These are phyloP conservation scores for Colletotrichum karsti DNA, from an alignment of 2,329 filamentous ascomycete species.

Conservation along the genomic window DNA sequence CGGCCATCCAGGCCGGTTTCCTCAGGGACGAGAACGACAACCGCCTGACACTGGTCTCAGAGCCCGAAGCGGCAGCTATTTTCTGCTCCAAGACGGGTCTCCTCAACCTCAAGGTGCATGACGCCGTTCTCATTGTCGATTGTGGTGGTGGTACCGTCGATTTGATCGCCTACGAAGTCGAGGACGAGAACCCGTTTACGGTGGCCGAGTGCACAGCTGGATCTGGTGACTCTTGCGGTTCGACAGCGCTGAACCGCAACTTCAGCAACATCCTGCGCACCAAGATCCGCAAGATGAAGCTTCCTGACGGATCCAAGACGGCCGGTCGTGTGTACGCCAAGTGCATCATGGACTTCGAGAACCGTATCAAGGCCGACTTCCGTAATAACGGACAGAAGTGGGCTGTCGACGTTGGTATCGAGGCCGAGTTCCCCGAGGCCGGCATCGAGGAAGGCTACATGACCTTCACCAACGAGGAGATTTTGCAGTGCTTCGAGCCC, in stretches of 20 bases:
- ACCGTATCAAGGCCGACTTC: conserved; percentile 99
- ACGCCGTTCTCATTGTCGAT: conserved; percentile 97
- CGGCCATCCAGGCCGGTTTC: conserved; percentile 96
- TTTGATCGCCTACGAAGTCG: conserved; percentile 98
- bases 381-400: conserved; percentile 99
- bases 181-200: conserved; percentile 96
- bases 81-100: conserved; percentile 98
- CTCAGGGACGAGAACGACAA: conserved; percentile 98
- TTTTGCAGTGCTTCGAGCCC: conserved; percentile 97
- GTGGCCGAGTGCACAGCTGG: conserved; percentile 97
- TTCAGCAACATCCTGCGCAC: conserved; percentile 98
- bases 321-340: conserved; percentile 99
- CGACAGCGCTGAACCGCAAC: conserved; percentile 96
- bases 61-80: conserved; percentile 95
- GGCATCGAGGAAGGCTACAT: conserved; percentile 99
- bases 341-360: conserved; percentile 99
- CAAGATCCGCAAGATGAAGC: conserved; percentile 99
- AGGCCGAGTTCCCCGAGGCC: conserved; percentile 96
- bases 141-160: conserved; percentile 98
- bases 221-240: conserved; percentile 96
- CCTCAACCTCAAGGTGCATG: conserved; percentile 96
- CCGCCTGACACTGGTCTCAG: conserved; percentile 90
- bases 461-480: conserved; percentile 99
- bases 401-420: conserved; percentile 98
- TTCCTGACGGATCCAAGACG: conserved; percentile 95